These are phyloP conservation scores for Roridomyces roridus DNA, from an alignment of 768 basidiomycete genomes.

Conservation along the genomic window DNA sequence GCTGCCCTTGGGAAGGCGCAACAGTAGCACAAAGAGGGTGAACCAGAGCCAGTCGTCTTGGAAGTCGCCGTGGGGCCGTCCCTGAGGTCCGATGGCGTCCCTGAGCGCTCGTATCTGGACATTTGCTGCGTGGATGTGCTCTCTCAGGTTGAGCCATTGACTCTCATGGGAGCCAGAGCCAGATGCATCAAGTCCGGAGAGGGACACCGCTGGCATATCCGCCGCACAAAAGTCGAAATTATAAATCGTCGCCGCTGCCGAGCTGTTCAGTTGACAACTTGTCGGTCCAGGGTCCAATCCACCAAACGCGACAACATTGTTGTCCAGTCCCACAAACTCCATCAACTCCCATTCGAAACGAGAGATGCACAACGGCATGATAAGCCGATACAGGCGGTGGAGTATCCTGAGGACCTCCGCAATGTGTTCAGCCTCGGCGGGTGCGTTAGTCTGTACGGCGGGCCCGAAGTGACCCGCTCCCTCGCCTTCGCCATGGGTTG, in stretches of 20 bases:
- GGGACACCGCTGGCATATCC: too few species aligned
- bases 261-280: constrained; percentile 12
- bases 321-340: constrained; percentile 1
- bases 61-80: too few species aligned
- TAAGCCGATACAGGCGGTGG: constrained; percentile 1
- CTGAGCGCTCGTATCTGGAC: too few species aligned
- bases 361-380: constrained; percentile 17
- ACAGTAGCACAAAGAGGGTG: too few species aligned
- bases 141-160: too few species aligned
- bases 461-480: constrained; percentile 11
- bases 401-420: neutral
- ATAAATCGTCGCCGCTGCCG: neutral
- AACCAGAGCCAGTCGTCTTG: too few species aligned
- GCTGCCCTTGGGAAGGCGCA: too few species aligned
- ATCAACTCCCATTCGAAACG: constrained; percentile 20
- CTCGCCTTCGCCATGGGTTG: constrained; percentile 19
- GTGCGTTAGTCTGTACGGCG: constrained; percentile 18
- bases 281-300: constrained; percentile 12
- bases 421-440: neutral
- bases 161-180: too few species aligned
- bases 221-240: neutral
- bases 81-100: too few species aligned
- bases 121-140: too few species aligned
- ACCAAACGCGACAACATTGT: constrained; percentile 22
- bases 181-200: too few species aligned